These are phyloP conservation scores for Debaryomycetaceae sp. DNA, from an alignment of 1,139 yeast species.

Conservation along the genomic window DNA sequence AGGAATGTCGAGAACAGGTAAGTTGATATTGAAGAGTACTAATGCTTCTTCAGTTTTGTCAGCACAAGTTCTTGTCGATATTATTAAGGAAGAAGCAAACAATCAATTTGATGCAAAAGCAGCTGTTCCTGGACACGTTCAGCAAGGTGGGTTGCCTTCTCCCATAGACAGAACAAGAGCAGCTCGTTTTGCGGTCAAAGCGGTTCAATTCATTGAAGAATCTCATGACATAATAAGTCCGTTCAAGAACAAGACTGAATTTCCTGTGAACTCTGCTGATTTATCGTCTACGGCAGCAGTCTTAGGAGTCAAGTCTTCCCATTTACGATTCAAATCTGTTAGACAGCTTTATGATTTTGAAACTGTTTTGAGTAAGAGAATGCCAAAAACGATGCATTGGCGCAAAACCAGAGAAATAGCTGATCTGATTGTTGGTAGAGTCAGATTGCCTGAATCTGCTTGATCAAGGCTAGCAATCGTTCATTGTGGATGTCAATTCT, in stretches of 20 bases:
- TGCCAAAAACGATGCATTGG: slow-evolving; percentile 92
- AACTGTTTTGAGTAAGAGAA: slow-evolving; percentile 73
- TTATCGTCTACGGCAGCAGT: slow-evolving; percentile 71
- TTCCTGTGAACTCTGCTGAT: slow-evolving; percentile 29
- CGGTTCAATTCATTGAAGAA: slow-evolving; percentile 81
- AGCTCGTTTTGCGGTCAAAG: slow-evolving; percentile 83
- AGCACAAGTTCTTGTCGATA: slow-evolving; percentile 77
- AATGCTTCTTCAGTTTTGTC: slow-evolving; percentile 79
- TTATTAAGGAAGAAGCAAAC: slow-evolving; percentile 72
- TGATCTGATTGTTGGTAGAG: slow-evolving; percentile 83
- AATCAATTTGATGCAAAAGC: slow-evolving; percentile 87
- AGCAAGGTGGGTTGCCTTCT: slow-evolving; percentile 96
- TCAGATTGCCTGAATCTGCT: not conserved
- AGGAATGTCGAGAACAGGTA: slow-evolving; percentile 72
- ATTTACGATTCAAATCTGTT: slow-evolving; percentile 69
- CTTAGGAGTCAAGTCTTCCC: slow-evolving; percentile 79
- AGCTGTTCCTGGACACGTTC: slow-evolving; percentile 97
- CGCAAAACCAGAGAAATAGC: slow-evolving; percentile 67
- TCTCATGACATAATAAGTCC: slow-evolving; percentile 17
- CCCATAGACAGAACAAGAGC: slow-evolving; percentile 94
- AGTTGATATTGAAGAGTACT: slow-evolving; percentile 80
- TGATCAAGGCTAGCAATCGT: not conserved
- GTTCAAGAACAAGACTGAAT: slow-evolving; percentile 29
- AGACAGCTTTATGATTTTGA: slow-evolving; percentile 79
- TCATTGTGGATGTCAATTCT: not conserved